Percentiles rank a stretch among this genome's conserved stretches.
These are phyloP conservation scores for Coniochaeta sp. DNA, from an alignment of 2,329 filamentous ascomycete genomes.

Conservation along the genomic window DNA sequence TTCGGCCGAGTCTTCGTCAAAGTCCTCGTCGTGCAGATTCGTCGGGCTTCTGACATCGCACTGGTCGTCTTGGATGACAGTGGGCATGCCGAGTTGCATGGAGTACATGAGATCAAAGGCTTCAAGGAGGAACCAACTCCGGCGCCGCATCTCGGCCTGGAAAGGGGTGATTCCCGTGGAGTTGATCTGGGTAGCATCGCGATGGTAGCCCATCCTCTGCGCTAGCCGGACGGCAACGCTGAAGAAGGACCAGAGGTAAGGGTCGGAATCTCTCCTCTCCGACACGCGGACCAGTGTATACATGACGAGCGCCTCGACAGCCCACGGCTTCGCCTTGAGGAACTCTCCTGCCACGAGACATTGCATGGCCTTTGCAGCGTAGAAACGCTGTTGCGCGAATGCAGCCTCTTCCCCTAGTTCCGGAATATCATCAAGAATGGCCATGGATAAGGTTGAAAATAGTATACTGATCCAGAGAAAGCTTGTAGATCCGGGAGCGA, in stretches of 20 bases:
- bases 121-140: slow-evolving; percentile 41
- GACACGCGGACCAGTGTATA: slow-evolving; percentile 35
- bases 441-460: slow-evolving; percentile 38
- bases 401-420: neutral
- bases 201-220: slow-evolving; percentile 45
- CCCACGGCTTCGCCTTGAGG: slow-evolving; percentile 34
- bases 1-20: slow-evolving; percentile 38
- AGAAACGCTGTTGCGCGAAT: neutral
- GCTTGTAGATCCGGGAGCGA: slow-evolving; percentile 27
- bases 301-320: slow-evolving; percentile 42
- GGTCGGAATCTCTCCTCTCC: slow-evolving; percentile 32
- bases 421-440: slow-evolving; percentile 10
- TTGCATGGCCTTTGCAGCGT: slow-evolving; percentile 27
- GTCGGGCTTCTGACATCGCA: slow-evolving; percentile 37
- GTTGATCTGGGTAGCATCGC: slow-evolving; percentile 33
- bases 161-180: slow-evolving; percentile 31
- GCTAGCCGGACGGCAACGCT: slow-evolving; percentile 39
- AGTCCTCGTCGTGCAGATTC: slow-evolving; percentile 45
- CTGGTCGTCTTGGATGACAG: slow-evolving; percentile 34
- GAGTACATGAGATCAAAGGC: slow-evolving; percentile 41
- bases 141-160: slow-evolving; percentile 43
- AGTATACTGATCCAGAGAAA: slow-evolving; percentile 44
- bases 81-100: slow-evolving; percentile 36
- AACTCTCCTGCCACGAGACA: slow-evolving; percentile 43
- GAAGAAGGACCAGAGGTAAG: slow-evolving; percentile 40